phyloP scores from a whole-genome alignment of 371 early-diverging fungal species.

The Dichotomocladium elegans region DNA sequence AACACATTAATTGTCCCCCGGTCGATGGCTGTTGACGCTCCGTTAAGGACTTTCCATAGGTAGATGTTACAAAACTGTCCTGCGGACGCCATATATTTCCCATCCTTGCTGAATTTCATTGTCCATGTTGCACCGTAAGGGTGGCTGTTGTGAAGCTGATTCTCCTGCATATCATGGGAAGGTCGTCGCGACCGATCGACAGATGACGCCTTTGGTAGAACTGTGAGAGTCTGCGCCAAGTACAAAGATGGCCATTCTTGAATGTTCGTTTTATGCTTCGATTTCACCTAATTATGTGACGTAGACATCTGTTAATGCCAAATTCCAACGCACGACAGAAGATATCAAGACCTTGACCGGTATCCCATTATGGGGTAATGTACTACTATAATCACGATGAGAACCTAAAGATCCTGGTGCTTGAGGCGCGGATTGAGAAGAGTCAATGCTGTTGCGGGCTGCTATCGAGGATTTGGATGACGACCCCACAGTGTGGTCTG shows the following conservation, averaged over 20 bases:
- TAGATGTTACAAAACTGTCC: slow-evolving; percentile 70
- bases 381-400: background rate
- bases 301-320: background rate
- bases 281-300: slow-evolving; percentile 1
- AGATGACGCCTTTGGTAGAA: background rate
- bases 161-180: slow-evolving; percentile 5
- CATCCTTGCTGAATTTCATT: slow-evolving; percentile 71
- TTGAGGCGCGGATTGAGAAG: background rate
- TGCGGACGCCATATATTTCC: slow-evolving; percentile 74
- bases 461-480: slow-evolving; percentile 1
- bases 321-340: background rate
- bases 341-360: slow-evolving; percentile 5
- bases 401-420: background rate
- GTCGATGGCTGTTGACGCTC: slow-evolving; percentile 3
- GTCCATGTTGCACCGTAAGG: slow-evolving; percentile 40
- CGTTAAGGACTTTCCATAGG: slow-evolving; percentile 61
- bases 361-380: slow-evolving; percentile 4
- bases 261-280: slow-evolving; percentile 3
- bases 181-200: slow-evolving; percentile 2
- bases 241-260: slow-evolving; percentile 2
- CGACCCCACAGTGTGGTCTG: slow-evolving; percentile 1
- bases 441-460: slow-evolving; percentile 6
- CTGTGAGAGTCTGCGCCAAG: slow-evolving; percentile 5
- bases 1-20: slow-evolving; percentile 51
- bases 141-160: background rate